Conservation (phyloP, 1,284 basidiomycete species). For the Coniophora puteana region DNA sequence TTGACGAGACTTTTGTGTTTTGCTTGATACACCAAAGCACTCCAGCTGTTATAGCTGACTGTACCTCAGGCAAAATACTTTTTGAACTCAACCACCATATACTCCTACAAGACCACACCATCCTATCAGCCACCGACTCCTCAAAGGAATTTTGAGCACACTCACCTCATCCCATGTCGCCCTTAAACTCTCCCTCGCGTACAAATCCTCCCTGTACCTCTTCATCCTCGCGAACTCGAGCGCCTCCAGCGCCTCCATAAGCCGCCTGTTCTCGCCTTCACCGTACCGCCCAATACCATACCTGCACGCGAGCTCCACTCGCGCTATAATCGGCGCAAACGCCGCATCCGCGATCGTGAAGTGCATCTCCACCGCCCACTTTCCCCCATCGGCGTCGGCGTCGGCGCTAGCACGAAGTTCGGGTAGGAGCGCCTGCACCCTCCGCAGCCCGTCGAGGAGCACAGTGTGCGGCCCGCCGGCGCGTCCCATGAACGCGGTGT, state of each 20-base stretch:
- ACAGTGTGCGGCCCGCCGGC: neutral
- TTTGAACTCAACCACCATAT: no score
- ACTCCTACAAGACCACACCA: no score
- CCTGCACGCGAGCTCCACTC: conserved; percentile 37
- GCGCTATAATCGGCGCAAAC: conserved; percentile 44
- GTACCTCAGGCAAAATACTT: no score
- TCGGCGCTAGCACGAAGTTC: conserved; percentile 19
- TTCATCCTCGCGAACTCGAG: conserved; percentile 38
- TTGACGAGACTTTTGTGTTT: no score
- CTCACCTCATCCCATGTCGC: conserved; percentile 42
- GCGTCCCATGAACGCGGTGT: neutral
- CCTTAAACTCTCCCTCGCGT: conserved; percentile 43
- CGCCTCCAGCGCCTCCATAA: conserved; percentile 31
- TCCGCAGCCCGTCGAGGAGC: conserved; percentile 15
- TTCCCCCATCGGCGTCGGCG: no score
- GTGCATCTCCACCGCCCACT: conserved; percentile 26
- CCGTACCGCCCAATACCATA: conserved; percentile 42
- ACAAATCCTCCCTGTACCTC: conserved; percentile 38
- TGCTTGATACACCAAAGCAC: no score
- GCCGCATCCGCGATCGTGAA: conserved; percentile 52
- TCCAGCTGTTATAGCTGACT: no score
- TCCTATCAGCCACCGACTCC: no score
- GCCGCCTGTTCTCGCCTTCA: conserved; percentile 37
- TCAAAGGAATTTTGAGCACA: no score
- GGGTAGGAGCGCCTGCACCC: conserved; percentile 29